Evolutionary conservation across 192 early-diverging fungal genomes (phyloP), one percentile per base, ranked within the genome.

Genomic region (Rhizophagus sp.): DNA sequence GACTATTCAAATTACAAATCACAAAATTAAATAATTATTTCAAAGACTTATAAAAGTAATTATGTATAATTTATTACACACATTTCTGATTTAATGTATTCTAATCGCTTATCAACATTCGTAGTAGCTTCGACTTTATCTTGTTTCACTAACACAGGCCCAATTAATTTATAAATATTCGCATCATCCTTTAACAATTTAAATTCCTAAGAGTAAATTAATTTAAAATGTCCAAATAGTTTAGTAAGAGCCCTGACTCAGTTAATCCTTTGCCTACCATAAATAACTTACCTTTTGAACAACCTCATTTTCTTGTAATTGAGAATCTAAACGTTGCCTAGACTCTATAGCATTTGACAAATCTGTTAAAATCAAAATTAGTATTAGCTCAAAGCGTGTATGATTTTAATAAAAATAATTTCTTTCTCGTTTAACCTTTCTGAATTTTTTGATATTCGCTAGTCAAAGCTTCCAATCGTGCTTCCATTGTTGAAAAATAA

Each of bases 101-200:
- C 95, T 63, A 99, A 90, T 73, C 98, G 95, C 85, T 98, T 98
- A 78, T 94, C 89, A 22, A 99, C 96, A 82, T 99, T 98, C 13
- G 88, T 83, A 22, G 80, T 84, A 13, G 98, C 96, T 83, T 99
- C 98, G 8, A 84, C 66, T 76, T 88, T 89, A 5, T 97, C 97
- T 83, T 99, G 97, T 86, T 94, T 97, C 13, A 98, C 94, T 34
- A 99, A 87, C 15, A 97, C 97, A 30, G 98, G 98, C 0, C 98
- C 98, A 78, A 97, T 94, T 72, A 99, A 86, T 82, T 99, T 99
- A 90, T 95, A 99, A 25, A 99, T 92, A 68, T 91, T 93, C 39
- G 96, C 87, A 65, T 93, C 93, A 33, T 91, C 90, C 44, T 94
- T 90, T 75, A 99, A 83, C 25, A 89, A 75, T 78, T 92, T 89